Evolutionary conservation across 2,329 filamentous ascomycete genomes (phyloP).

Genomic region (Curvularia lunata): DNA sequence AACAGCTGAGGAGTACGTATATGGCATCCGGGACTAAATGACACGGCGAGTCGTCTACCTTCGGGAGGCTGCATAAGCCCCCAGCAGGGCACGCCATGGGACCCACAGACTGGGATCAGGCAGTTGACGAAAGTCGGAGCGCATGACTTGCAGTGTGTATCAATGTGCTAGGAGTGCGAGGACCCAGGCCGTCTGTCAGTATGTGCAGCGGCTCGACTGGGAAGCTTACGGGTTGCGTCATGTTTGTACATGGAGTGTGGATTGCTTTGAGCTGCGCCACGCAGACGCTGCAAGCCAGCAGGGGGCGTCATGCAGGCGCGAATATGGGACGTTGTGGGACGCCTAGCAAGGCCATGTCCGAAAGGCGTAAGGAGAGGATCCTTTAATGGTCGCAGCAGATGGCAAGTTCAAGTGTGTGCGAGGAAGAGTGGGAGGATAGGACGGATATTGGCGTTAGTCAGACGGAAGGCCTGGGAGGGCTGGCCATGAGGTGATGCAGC

Average conservation of each 20-base stretch:
- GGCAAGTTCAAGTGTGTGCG: neutral
- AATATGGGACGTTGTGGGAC: neutral
- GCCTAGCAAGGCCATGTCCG: neutral
- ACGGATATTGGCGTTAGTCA: neutral
- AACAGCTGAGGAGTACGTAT: neutral
- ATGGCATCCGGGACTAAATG: neutral
- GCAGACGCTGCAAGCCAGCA: neutral
- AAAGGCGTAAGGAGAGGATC: neutral
- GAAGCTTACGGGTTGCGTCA: conserved; percentile 4
- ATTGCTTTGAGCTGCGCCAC: neutral
- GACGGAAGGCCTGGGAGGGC: neutral
- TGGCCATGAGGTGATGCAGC: neutral
- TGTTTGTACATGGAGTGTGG: neutral
- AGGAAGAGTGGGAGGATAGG: neutral
- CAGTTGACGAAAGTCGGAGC: neutral
- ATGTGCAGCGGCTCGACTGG: conserved; percentile 1
- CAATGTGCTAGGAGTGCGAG: neutral
- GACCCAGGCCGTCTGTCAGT: neutral
- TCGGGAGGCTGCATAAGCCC: conserved; percentile 16
- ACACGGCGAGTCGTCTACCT: neutral
- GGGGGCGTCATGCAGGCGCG: neutral
- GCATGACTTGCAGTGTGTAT: neutral
- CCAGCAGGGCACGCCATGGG: neutral
- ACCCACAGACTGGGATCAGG: conserved; percentile 4
- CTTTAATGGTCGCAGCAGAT: neutral